Percentiles rank a stretch among this genome's conserved stretches.
These are phyloP conservation scores for Aureobasidium sp. DNA, from an alignment of 2,329 filamentous ascomycete species.

Conservation along the genomic window DNA sequence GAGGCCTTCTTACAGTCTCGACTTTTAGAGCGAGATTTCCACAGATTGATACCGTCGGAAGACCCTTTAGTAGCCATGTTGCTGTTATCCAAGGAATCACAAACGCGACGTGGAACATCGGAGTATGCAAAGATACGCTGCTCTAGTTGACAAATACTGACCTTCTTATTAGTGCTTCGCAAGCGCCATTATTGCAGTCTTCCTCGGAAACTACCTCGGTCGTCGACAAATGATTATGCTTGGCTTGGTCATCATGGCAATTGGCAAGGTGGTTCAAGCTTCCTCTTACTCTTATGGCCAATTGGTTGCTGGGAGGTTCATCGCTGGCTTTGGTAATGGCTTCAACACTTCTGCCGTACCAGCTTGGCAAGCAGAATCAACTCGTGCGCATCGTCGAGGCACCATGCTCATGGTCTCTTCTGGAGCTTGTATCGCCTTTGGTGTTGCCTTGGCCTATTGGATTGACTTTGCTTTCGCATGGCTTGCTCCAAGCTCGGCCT, in stretches of 20 bases:
- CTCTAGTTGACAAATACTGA: background rate
- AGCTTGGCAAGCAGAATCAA: constrained; percentile 43
- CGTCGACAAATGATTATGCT: constrained; percentile 52
- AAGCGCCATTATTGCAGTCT: constrained; percentile 36
- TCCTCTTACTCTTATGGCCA: constrained; percentile 40
- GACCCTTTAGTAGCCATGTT: constrained; percentile 30
- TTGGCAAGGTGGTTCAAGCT: constrained; percentile 55
- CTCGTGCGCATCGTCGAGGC: constrained; percentile 40
- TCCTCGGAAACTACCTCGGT: constrained; percentile 53
- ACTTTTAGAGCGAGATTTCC: constrained; percentile 48
- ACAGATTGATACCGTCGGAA: constrained; percentile 34
- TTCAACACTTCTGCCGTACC: constrained; percentile 39
- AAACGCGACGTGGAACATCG: constrained; percentile 35
- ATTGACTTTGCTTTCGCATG: constrained; percentile 28
- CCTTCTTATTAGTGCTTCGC: constrained; percentile 31
- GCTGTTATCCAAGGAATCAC: constrained; percentile 39
- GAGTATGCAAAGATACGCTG: constrained; percentile 17
- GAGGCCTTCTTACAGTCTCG: constrained; percentile 57
- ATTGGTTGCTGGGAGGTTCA: constrained; percentile 44
- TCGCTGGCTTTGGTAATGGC: constrained; percentile 41
- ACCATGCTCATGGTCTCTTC: constrained; percentile 44
- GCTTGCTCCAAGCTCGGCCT: constrained; percentile 24
- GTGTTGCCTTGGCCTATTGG: constrained; percentile 39
- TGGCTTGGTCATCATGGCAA: constrained; percentile 52
- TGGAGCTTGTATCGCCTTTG: constrained; percentile 40